Conservation (phyloP, 768 basidiomycete species). For the Boletellus sp. region DNA sequence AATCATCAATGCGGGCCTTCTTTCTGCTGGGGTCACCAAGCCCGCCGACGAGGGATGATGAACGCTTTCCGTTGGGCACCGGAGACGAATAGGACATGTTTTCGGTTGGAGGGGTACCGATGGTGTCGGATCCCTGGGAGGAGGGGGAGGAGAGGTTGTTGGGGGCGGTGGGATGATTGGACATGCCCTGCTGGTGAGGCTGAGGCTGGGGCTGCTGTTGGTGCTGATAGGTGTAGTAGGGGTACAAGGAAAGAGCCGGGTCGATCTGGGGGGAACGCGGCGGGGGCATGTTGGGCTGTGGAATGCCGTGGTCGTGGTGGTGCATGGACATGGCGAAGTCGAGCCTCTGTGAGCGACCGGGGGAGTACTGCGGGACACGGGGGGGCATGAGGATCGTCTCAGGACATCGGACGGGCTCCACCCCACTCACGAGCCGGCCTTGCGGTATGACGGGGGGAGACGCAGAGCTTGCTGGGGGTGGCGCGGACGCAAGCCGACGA, state of each 20-base stretch:
- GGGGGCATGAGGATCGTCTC: conserved; percentile 19
- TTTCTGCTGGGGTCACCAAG: conserved; percentile 45
- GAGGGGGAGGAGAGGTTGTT: conserved; percentile 73
- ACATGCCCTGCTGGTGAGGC: conserved; percentile 45
- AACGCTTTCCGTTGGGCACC: conserved; percentile 63
- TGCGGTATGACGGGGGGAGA: not conserved
- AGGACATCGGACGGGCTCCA: not conserved
- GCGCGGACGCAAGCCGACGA: not conserved
- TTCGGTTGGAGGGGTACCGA: conserved; percentile 71
- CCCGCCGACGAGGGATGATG: conserved; percentile 44
- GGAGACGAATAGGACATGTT: conserved; percentile 48
- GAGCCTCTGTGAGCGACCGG: conserved; percentile 31
- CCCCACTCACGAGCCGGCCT: conserved; percentile 7
- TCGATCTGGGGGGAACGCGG: conserved; percentile 66
- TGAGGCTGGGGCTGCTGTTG: conserved; percentile 41
- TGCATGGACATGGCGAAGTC: conserved; percentile 43
- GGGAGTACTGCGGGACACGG: conserved; percentile 21
- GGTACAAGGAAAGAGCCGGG: conserved; percentile 64
- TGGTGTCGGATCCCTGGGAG: conserved; percentile 72
- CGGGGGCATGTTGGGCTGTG: conserved; percentile 37
- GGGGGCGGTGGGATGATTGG: conserved; percentile 53
- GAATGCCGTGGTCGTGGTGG: conserved; percentile 41
- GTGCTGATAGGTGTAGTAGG: conserved; percentile 57
- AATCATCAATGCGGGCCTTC: conserved; percentile 59
- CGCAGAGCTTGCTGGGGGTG: not conserved